Percentiles rank a stretch among this genome's conserved stretches.
Conservation (phyloP, 257 asterid genomes). For the Verbascum thapsus region DNA sequence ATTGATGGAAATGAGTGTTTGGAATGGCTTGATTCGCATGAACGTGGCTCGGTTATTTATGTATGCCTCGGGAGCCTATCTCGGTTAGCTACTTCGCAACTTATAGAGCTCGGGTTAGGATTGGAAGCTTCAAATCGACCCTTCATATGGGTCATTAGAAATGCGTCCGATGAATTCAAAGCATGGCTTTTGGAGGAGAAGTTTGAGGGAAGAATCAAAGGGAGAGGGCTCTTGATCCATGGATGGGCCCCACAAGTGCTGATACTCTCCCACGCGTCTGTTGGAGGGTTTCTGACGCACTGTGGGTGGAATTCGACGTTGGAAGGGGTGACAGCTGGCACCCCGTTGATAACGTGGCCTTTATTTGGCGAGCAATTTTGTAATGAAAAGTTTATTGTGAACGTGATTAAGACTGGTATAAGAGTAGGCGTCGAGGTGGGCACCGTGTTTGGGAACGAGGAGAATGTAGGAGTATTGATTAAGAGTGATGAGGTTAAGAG, state of each 20-base stretch:
- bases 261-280: slow-evolving; percentile 34
- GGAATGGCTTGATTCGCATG: slow-evolving; percentile 47
- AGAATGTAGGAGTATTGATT: slow-evolving; percentile 18
- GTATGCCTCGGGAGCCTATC: slow-evolving; percentile 56
- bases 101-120: slow-evolving; percentile 51
- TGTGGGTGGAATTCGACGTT: slow-evolving; percentile 52
- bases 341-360: slow-evolving; percentile 40
- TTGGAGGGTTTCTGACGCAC: slow-evolving; percentile 45
- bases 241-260: slow-evolving; percentile 55
- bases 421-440: slow-evolving; percentile 30
- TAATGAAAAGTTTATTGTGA: slow-evolving; percentile 34
- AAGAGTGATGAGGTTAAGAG: slow-evolving; percentile 22
- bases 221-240: slow-evolving; percentile 35
- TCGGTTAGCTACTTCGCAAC: slow-evolving; percentile 35
- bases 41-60: slow-evolving; percentile 40
- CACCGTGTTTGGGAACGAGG: slow-evolving; percentile 23
- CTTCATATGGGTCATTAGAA: slow-evolving; percentile 36
- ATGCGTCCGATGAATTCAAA: slow-evolving; percentile 17
- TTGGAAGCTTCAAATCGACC: slow-evolving; percentile 42
- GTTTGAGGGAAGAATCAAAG: slow-evolving; percentile 33
- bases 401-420: slow-evolving; percentile 28
- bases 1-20: slow-evolving; percentile 32
- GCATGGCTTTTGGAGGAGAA: slow-evolving; percentile 28
- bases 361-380: slow-evolving; percentile 38
- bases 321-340: slow-evolving; percentile 35